Evolutionary conservation across 169 alveolate genomes (phyloP).

Genomic region (Cryptosporidium muris): DNA sequence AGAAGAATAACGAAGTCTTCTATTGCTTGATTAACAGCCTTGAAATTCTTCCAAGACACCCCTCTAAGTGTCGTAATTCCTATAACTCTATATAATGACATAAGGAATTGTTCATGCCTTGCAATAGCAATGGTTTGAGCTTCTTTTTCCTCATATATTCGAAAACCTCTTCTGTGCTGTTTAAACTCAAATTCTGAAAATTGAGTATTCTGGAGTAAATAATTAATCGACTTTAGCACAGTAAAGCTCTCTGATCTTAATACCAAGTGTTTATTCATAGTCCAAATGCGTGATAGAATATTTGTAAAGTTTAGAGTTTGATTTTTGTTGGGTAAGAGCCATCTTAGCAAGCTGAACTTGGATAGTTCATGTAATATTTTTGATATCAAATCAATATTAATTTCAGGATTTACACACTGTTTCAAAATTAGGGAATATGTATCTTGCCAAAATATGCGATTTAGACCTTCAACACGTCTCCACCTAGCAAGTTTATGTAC

Average conservation of each 20-base stretch:
- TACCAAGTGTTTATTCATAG: conserved; percentile 39
- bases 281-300: conserved; percentile 46
- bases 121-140: conserved; percentile 7
- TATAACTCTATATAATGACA: conserved; percentile 45
- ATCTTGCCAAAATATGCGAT: conserved; percentile 47
- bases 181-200: neutral
- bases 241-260: conserved; percentile 29
- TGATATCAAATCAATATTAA: conserved; percentile 39
- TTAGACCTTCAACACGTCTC: conserved; percentile 7
- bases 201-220: neutral
- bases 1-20: conserved; percentile 17
- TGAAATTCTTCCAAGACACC: conserved; percentile 54
- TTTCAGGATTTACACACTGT: conserved; percentile 24
- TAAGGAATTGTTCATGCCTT: conserved; percentile 57
- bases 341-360: neutral
- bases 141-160: conserved; percentile 8
- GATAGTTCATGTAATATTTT: conserved; percentile 24
- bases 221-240: conserved; percentile 23
- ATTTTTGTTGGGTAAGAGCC: conserved; percentile 39
- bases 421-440: conserved; percentile 17
- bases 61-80: conserved; percentile 67
- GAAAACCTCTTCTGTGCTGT: neutral
- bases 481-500: conserved; percentile 24
- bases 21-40: conserved; percentile 10
- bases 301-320: conserved; percentile 24